Evolutionary conservation across 139 green algal species (phyloP), one percentile per base, ranked within the genome.

Genomic region (Diplosphaera chodatii): DNA sequence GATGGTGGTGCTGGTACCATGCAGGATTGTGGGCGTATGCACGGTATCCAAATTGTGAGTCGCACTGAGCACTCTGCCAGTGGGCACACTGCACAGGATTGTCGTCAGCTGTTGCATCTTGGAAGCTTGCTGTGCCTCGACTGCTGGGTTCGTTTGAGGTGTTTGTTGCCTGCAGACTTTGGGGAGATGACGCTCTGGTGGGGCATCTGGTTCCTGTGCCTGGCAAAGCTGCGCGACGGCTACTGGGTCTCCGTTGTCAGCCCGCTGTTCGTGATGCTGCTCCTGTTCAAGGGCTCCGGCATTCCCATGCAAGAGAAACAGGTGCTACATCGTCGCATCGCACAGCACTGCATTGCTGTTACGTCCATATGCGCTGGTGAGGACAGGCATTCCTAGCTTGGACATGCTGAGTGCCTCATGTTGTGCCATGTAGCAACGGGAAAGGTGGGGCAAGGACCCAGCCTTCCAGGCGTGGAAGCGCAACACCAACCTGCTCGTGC

Each of bases 11-110:
- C 13, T 48, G 37, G 13, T 13, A 13, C 37, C 10, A n/a, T 67
- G 71, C 74, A 41, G 92, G 92, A 0, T 68, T 97, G 34, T 97
- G 92, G 92, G 75, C 33, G 18, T 76, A 69, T 25, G 80, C 70
- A 16, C 77, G 91, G 1, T 89, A 93, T 72, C 92, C 92, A 21
- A 96, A 97, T 78, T 97, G 48, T 59, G 48, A 59, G 48, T n/a
- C 37, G 37, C 37, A 6, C 37, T 59, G 22, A 10, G 10, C 10
- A 23, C 16, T 18, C 48, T 59, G 13, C 18, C 48, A 25, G 3
- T 59, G 48, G 8, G 6, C n/a, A n/a, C n/a, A n/a, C n/a, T n/a
- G n/a, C n/a, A n/a, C n/a, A n/a, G n/a, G n/a, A n/a, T n/a, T n/a
- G n/a, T n/a, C n/a, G n/a, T n/a, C n/a, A n/a, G n/a, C n/a, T n/a